phyloP scores from a whole-genome alignment of 2,329 filamentous ascomycete genomes.

The Plectosphaerella sp. region DNA sequence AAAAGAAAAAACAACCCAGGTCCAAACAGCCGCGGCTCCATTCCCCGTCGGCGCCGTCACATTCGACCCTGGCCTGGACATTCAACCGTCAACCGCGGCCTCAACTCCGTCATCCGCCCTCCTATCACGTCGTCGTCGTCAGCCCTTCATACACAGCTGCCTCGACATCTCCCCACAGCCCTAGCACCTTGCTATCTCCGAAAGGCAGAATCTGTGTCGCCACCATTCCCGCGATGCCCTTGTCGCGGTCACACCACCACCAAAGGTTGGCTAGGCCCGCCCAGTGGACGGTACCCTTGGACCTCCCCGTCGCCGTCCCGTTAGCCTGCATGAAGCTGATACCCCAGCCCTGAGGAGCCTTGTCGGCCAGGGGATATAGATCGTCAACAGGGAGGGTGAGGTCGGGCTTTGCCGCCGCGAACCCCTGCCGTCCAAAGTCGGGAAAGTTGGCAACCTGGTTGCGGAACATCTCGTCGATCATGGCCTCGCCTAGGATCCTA shows the following conservation, averaged over 20 bases:
- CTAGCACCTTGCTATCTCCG: slow-evolving; percentile 34
- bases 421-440: slow-evolving; percentile 40
- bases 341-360: slow-evolving; percentile 61
- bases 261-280: slow-evolving; percentile 55
- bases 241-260: slow-evolving; percentile 60
- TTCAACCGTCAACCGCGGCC: too few species aligned
- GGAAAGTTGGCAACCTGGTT: slow-evolving; percentile 57
- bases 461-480: slow-evolving; percentile 59
- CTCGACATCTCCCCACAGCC: slow-evolving; percentile 34
- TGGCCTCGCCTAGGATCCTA: slow-evolving; percentile 49
- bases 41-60: too few species aligned
- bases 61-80: too few species aligned
- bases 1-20: too few species aligned
- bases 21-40: too few species aligned
- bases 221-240: slow-evolving; percentile 50
- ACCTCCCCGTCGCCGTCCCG: slow-evolving; percentile 46
- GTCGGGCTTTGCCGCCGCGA: slow-evolving; percentile 42
- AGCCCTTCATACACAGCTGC: slow-evolving; percentile 24
- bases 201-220: slow-evolving; percentile 48
- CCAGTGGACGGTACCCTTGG: slow-evolving; percentile 48
- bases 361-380: slow-evolving; percentile 37
- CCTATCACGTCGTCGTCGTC: too few species aligned
- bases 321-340: slow-evolving; percentile 51
- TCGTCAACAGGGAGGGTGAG: slow-evolving; percentile 43
- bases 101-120: too few species aligned